A percentile compares a stretch with the other conserved stretches of the same genome.
phyloP scores from a whole-genome alignment of 257 asterid species.

The Capsicum pubescens region DNA sequence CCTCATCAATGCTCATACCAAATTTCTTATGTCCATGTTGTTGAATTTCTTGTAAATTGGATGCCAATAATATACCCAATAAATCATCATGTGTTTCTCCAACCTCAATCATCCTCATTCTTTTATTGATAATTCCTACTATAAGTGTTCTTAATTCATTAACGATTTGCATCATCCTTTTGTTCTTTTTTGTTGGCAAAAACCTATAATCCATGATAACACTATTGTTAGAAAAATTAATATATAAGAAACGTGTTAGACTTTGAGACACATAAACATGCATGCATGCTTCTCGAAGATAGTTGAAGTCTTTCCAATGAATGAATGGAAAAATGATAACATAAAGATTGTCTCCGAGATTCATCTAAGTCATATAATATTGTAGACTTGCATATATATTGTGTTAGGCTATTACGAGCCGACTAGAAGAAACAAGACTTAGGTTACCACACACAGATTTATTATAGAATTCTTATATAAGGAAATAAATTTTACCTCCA shows the following conservation, averaged over 20 bases:
- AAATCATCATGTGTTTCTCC: conserved; percentile 34
- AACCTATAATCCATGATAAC: conserved; percentile 12
- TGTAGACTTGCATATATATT: not conserved
- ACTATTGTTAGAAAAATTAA: not conserved
- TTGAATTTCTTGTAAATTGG: conserved; percentile 36
- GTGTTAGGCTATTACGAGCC: no score
- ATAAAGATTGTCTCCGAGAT: not conserved
- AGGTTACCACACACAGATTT: not conserved
- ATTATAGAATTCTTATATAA: not conserved
- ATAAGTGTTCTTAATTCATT: conserved; percentile 26
- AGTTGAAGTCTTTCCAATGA: not conserved
- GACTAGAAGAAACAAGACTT: no score
- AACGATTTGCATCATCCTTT: conserved; percentile 33
- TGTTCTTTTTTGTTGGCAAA: conserved; percentile 34
- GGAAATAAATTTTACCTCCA: conserved; percentile 26
- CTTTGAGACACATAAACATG: not conserved
- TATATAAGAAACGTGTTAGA: not conserved
- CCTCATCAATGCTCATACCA: conserved; percentile 39
- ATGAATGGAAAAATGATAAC: not conserved
- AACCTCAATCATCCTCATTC: conserved; percentile 27
- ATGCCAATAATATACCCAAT: conserved; percentile 34
- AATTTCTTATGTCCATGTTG: conserved; percentile 27
- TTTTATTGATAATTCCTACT: conserved; percentile 27
- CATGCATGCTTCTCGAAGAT: not conserved
- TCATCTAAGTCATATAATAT: not conserved